Percentiles rank a stretch among this genome's conserved stretches.
phyloP scores from a whole-genome alignment of 1,284 basidiomycete species.

The Ceratobasidium sp. region DNA sequence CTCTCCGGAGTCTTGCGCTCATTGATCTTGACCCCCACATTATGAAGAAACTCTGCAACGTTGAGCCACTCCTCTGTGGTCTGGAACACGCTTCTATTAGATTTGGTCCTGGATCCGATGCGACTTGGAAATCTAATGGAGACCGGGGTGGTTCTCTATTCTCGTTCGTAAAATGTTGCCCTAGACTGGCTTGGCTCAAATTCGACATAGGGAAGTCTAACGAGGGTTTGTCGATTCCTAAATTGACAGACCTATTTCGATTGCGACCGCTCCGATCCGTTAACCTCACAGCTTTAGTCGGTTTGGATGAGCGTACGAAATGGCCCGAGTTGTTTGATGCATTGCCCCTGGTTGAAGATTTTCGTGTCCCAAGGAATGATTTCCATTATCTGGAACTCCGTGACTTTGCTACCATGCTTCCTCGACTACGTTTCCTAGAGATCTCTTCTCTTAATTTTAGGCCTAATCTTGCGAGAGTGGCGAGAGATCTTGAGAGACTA shows the following conservation, averaged over 20 bases:
- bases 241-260: neutral
- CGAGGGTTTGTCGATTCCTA: neutral
- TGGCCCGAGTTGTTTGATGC: neutral
- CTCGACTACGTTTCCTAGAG: neutral
- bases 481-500: neutral
- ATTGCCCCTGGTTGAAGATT: neutral
- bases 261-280: neutral
- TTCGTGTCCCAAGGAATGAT: neutral
- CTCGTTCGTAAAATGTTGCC: neutral
- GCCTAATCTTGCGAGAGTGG: too few relatives aligned
- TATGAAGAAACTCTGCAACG: neutral
- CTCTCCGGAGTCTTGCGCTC: constrained; percentile 4
- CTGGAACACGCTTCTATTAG: neutral
- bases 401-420: neutral
- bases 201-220: neutral
- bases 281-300: neutral
- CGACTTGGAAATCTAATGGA: neutral
- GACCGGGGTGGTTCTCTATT: neutral
- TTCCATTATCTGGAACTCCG: neutral
- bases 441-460: too few relatives aligned
- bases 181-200: neutral
- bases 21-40: neutral
- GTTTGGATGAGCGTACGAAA: neutral
- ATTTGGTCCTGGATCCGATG: neutral
- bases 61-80: neutral